Base-by-base conservation (phyloP, 148 eudicot species). In the Fallopia convolvulus region DNA sequence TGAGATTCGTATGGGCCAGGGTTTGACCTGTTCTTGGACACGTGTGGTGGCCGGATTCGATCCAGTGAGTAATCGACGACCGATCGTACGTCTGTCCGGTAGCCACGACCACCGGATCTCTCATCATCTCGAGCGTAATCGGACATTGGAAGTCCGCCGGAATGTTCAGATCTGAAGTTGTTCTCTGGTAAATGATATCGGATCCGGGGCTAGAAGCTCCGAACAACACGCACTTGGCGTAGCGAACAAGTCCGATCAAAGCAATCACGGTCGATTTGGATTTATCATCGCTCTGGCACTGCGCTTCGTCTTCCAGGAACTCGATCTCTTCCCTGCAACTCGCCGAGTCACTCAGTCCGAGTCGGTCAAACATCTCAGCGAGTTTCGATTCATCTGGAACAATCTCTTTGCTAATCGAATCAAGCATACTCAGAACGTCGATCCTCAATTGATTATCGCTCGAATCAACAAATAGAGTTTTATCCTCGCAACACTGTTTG, bases 51-150 rank as follows among this genome's bases (percentile, higher is more conserved):
- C 81, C 70, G 0, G 87, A 83, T 78, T 88, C 96, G 55, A 89
- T 72, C 96, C 98, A 92, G 58, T 86, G 81, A 36, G 88, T 88
- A 53, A 92, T 94, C 87, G 90, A 90, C 49, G 85, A 87, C 53
- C 96, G 82, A 80, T 94, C 93, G 52, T 90, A 92, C 6, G 92
- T 88, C 97, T 94, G 98, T 10, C 98, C 98, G 0, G 98, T 94
- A 3, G 97, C 83, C 21, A 89, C 92, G 4, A 94, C 93, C 2
- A 94, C 97, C 12, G 98, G 97, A 76, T 94, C 97, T 11, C 85
- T 77, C 91, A 94, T 92, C 74, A 94, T 44, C 44, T 94, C 98
- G 1, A 94, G 84, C 2, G 95, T 85, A 1, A 94, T 94, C 68
- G 98, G 95, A 52, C 98, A 94, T 75, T 90, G 88, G 74, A 92